A percentile compares a stretch with the other conserved stretches of the same genome.
Conservation (phyloP, 2,329 filamentous ascomycete genomes). For the Cladosporium cucumerinum region DNA sequence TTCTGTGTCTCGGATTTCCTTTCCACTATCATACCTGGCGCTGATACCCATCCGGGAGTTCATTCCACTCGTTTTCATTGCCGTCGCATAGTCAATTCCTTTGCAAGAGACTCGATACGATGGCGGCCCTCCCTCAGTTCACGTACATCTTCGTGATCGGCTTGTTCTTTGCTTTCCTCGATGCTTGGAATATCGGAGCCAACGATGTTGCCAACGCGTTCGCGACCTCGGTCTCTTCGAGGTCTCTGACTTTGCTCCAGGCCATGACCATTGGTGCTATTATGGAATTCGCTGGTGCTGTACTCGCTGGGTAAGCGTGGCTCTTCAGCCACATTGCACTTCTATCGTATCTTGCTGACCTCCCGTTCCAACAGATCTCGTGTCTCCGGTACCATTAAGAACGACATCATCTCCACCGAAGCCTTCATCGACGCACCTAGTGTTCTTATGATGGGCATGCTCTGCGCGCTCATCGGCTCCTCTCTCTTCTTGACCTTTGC, state of each 20-base stretch:
- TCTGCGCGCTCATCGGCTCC: conserved; percentile 51
- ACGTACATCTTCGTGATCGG: conserved; percentile 61
- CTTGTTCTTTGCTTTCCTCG: conserved; percentile 61
- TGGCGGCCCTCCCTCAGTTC: conserved; percentile 48
- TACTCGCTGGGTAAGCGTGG: conserved; percentile 39
- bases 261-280: conserved; percentile 46
- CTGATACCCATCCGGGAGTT: not conserved
- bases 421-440: conserved; percentile 45
- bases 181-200: conserved; percentile 62
- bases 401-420: conserved; percentile 45
- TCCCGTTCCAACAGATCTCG: conserved; percentile 29
- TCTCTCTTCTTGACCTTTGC: conserved; percentile 54
- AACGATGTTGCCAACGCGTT: conserved; percentile 54
- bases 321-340: not conserved
- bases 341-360: not conserved
- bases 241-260: conserved; percentile 50
- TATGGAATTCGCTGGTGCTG: conserved; percentile 53
- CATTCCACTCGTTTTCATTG: not conserved
- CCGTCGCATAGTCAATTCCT: not conserved
- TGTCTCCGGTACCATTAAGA: conserved; percentile 48
- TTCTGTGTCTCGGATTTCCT: not conserved
- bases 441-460: conserved; percentile 53
- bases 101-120: conserved; percentile 19
- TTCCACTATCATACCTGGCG: conserved; percentile 4
- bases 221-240: conserved; percentile 49